These are phyloP conservation scores for Curvularia hawaiiensis DNA, from an alignment of 2,329 filamentous ascomycete species.

Conservation along the genomic window DNA sequence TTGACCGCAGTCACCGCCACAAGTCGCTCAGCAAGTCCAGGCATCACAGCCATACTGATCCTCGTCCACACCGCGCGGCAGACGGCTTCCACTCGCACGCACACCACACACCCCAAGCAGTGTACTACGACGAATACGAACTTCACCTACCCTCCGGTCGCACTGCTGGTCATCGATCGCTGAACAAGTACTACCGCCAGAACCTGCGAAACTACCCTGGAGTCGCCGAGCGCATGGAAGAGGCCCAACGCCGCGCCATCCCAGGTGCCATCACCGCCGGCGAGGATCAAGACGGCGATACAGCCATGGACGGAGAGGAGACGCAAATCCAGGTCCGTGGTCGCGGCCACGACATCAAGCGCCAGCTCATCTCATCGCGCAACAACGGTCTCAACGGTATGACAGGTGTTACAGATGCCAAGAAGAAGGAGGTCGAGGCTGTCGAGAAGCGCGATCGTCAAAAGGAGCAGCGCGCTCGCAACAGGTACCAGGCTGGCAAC, in stretches of 20 bases:
- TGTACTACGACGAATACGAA: constrained; percentile 92
- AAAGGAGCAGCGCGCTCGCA: constrained; percentile 65
- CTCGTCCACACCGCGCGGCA: constrained; percentile 72
- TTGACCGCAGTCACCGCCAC: constrained; percentile 74
- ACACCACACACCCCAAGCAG: constrained; percentile 72
- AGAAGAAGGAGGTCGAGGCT: constrained; percentile 70
- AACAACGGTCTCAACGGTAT: constrained; percentile 77
- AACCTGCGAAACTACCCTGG: constrained; percentile 87
- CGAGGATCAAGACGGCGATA: constrained; percentile 49
- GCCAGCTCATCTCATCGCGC: constrained; percentile 61
- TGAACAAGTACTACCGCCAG: constrained; percentile 89
- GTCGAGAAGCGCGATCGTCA: constrained; percentile 73
- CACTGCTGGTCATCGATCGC: constrained; percentile 85
- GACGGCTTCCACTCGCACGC: constrained; percentile 85
- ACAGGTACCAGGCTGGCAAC: constrained; percentile 67
- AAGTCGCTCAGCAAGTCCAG: constrained; percentile 73
- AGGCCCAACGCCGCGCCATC: constrained; percentile 58
- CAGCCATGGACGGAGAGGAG: constrained; percentile 36
- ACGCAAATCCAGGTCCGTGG: constrained; percentile 26
- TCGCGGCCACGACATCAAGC: constrained; percentile 41
- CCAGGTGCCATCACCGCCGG: constrained; percentile 56
- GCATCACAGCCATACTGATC: constrained; percentile 75
- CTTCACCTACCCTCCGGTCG: constrained; percentile 90
- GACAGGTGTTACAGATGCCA: constrained; percentile 75
- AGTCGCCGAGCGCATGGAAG: constrained; percentile 71